Conservation (phyloP, 164 flowering plant genomes). For the Euptelea pleiosperma region DNA sequence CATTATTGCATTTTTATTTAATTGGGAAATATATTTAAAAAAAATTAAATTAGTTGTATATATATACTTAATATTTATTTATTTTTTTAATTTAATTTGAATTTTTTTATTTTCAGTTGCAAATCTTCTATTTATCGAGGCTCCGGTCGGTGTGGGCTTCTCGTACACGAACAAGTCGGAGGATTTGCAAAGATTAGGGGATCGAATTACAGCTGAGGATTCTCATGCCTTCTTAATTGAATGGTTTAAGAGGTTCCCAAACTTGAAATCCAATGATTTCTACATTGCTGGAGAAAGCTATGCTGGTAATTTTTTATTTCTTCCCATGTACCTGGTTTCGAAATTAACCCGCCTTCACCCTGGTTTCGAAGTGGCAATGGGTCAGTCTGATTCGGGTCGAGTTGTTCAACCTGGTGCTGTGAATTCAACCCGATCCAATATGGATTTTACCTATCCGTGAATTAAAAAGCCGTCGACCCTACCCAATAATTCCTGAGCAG, state of each 20-base stretch:
- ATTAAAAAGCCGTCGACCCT: too few species aligned
- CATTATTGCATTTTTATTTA: too few species aligned
- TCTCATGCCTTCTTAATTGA: conserved; percentile 43
- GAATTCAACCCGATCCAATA: too few species aligned
- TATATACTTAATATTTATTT: background rate
- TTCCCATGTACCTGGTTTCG: too few species aligned
- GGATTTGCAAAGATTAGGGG: conserved; percentile 44
- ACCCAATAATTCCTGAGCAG: too few species aligned
- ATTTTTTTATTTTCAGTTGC: conserved; percentile 30
- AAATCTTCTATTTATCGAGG: conserved; percentile 56
- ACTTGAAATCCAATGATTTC: conserved; percentile 44
- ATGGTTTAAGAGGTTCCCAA: conserved; percentile 56
- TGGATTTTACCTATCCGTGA: too few species aligned
- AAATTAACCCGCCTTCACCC: too few species aligned
- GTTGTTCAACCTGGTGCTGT: too few species aligned
- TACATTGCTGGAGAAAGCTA: conserved; percentile 66
- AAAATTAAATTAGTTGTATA: too few species aligned
- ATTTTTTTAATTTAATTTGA: background rate
- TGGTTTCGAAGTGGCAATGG: too few species aligned
- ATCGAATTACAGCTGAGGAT: conserved; percentile 43
- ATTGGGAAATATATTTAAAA: too few species aligned
- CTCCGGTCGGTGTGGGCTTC: conserved; percentile 63
- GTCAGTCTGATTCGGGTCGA: too few species aligned
- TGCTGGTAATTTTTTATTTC: conserved; percentile 40
- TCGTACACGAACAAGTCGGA: conserved; percentile 50